Percentiles rank a stretch among this genome's conserved stretches.
Conservation (phyloP, 352 stramenopile genomes). For the Lagenidium giganteum region DNA sequence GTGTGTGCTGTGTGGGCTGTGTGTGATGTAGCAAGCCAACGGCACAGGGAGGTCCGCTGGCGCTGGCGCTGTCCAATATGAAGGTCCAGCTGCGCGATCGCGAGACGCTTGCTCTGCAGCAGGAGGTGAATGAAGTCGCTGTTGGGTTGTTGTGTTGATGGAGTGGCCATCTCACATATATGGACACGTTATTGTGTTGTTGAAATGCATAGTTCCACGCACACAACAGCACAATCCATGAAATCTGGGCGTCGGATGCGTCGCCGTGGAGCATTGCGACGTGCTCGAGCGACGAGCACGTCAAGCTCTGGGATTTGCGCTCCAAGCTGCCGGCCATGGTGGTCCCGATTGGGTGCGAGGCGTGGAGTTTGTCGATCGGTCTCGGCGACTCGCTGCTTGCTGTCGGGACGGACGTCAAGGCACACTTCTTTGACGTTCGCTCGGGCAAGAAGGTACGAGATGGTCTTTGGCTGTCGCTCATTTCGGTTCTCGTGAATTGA, state of each 20-base stretch:
- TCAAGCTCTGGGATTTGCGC: slow-evolving; percentile 85
- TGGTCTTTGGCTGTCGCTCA: too few species aligned
- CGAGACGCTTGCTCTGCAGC: slow-evolving; percentile 56
- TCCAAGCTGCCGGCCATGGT: slow-evolving; percentile 47
- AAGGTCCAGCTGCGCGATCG: slow-evolving; percentile 66
- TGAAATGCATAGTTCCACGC: slow-evolving; percentile 40
- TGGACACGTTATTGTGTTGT: neutral
- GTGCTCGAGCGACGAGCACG: slow-evolving; percentile 80
- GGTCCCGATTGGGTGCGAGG: slow-evolving; percentile 57
- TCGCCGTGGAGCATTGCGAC: slow-evolving; percentile 67
- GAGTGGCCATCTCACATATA: neutral
- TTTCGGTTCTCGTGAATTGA: neutral
- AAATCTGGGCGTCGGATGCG: slow-evolving; percentile 67
- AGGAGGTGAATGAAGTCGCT: slow-evolving; percentile 25
- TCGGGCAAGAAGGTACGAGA: slow-evolving; percentile 35
- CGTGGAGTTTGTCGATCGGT: slow-evolving; percentile 78
- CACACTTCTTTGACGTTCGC: slow-evolving; percentile 79
- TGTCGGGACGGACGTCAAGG: slow-evolving; percentile 66
- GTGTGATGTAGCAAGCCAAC: slow-evolving; percentile 52
- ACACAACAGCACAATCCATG: slow-evolving; percentile 76
- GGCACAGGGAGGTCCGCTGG: slow-evolving; percentile 46
- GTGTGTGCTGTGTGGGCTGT: neutral
- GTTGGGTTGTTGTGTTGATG: neutral
- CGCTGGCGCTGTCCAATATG: slow-evolving; percentile 59
- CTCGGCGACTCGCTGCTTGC: slow-evolving; percentile 74